Percentiles rank a stretch among this genome's conserved stretches.
Evolutionary conservation across 2,329 filamentous ascomycete species (phyloP).

Genomic region (Colletotrichum orchidophilum): DNA sequence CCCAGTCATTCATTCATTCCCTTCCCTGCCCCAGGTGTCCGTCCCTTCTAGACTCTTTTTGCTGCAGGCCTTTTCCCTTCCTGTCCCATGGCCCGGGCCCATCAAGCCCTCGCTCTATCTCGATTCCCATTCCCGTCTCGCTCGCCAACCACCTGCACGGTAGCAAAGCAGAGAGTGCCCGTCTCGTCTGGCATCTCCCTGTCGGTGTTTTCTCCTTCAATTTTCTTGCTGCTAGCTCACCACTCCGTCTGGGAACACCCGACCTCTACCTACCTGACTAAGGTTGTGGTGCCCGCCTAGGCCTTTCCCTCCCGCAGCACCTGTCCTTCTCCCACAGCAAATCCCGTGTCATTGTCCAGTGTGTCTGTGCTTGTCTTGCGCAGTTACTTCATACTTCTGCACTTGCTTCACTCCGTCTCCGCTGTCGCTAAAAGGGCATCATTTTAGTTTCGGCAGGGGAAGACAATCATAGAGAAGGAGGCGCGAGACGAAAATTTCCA

Average conservation of each 20-base stretch:
- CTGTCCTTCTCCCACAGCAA: background rate
- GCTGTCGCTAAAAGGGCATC: slow-evolving; percentile 27
- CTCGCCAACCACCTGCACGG: background rate
- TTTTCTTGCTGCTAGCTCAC: background rate
- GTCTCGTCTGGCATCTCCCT: background rate
- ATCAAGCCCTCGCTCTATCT: background rate
- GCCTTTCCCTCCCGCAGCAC: background rate
- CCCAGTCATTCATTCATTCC: slow-evolving; percentile 10
- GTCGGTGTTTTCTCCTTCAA: background rate
- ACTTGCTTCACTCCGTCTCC: slow-evolving; percentile 18
- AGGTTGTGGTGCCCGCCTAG: background rate
- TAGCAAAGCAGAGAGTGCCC: background rate
- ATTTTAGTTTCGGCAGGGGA: slow-evolving; percentile 34
- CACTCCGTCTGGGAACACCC: background rate
- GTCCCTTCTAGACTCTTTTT: background rate
- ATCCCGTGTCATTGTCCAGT: slow-evolving; percentile 1
- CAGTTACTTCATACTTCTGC: slow-evolving; percentile 5
- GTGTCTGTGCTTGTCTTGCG: slow-evolving; percentile 18
- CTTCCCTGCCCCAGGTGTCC: background rate
- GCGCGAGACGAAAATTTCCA: slow-evolving; percentile 27
- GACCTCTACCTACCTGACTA: background rate
- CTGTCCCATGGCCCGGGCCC: background rate
- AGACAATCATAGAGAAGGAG: slow-evolving; percentile 24
- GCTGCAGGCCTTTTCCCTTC: slow-evolving; percentile 22
- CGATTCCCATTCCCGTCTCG: background rate